Evolutionary conservation across 148 eudicot species (phyloP).

Genomic region (Selenicereus undatus): DNA sequence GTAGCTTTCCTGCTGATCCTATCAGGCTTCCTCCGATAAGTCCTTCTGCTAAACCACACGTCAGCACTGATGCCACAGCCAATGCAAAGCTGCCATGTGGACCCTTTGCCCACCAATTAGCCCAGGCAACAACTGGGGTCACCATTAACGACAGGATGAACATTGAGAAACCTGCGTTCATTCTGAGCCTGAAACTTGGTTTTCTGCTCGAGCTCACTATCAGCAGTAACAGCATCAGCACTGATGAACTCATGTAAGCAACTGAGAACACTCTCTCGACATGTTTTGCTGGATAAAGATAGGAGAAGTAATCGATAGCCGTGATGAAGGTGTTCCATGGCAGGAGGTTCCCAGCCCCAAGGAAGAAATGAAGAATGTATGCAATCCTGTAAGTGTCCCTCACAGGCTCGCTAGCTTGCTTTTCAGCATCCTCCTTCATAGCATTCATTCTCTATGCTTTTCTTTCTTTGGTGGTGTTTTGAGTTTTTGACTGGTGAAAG

Average conservation of each 20-base stretch:
- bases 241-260: conserved; percentile 74
- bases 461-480: conserved; percentile 9
- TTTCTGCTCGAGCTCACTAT: conserved; percentile 27
- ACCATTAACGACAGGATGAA: conserved; percentile 54
- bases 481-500: not conserved
- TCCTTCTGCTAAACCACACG: conserved; percentile 82
- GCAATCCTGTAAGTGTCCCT: conserved; percentile 62
- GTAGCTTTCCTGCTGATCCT: conserved; percentile 78
- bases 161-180: conserved; percentile 68
- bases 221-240: conserved; percentile 46
- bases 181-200: conserved; percentile 41
- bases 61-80: conserved; percentile 50
- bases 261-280: conserved; percentile 70
- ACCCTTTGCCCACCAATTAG: conserved; percentile 24
- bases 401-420: conserved; percentile 27
- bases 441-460: conserved; percentile 37
- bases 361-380: conserved; percentile 68
- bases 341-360: conserved; percentile 83
- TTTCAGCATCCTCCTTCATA: conserved; percentile 25
- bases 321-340: conserved; percentile 96
- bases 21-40: conserved; percentile 73
- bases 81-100: conserved; percentile 29
- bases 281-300: conserved; percentile 53
- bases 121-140: conserved; percentile 57
- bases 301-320: conserved; percentile 73